phyloP scores from a whole-genome alignment of 2,329 filamentous ascomycete species.

The Colletotrichum aenigma region DNA sequence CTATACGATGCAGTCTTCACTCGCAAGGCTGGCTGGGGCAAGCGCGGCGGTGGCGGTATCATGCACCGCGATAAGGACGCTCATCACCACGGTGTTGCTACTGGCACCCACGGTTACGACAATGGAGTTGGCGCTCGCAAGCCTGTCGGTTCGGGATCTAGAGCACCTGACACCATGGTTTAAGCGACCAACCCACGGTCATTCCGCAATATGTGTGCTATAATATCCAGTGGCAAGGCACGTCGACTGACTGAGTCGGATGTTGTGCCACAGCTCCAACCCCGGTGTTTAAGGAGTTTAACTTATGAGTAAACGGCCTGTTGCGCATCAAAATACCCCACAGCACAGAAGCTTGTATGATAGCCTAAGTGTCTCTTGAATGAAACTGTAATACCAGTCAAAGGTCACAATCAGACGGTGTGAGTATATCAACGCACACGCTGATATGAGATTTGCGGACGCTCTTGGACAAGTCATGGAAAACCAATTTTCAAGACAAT shows the following conservation, averaged over 20 bases:
- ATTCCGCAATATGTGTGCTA: accelerated
- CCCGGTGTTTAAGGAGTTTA: not conserved
- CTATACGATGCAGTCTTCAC: conserved; percentile 63
- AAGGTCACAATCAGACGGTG: too few species aligned
- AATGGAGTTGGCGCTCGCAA: not conserved
- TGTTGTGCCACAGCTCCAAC: not conserved
- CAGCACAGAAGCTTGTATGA: not conserved
- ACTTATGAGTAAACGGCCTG: not conserved
- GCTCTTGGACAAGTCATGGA: too few species aligned
- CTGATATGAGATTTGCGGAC: too few species aligned
- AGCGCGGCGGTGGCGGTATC: conserved; percentile 14
- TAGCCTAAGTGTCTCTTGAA: not conserved
- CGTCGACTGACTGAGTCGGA: not conserved
- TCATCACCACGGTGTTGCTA: not conserved
- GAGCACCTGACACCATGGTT: conserved; percentile 7
- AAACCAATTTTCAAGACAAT: too few species aligned
- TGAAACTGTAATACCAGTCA: too few species aligned
- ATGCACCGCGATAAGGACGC: conserved; percentile 26
- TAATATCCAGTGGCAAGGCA: not conserved
- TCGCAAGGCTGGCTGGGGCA: conserved; percentile 64
- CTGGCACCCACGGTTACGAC: not conserved
- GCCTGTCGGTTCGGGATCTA: conserved; percentile 8
- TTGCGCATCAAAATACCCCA: not conserved
- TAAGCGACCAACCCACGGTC: not conserved
- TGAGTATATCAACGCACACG: too few species aligned